Conservation (phyloP, 2,329 filamentous ascomycete species). For the Aspergillus fumigatus region DNA sequence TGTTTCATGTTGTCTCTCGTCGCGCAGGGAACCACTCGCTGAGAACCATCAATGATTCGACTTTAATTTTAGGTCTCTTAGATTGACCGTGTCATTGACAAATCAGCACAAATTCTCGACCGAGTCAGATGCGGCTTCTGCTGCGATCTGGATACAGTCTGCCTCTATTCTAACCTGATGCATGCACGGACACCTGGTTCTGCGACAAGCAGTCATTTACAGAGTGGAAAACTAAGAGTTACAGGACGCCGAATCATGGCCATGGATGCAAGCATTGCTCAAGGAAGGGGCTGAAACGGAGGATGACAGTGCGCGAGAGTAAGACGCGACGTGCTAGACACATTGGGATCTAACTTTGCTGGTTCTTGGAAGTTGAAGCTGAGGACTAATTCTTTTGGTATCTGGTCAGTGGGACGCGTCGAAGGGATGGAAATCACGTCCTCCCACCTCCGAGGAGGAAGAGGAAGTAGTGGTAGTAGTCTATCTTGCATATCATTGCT, state of each 20-base stretch:
- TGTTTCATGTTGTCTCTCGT: neutral
- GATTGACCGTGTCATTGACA: neutral
- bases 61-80: neutral
- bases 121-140: neutral
- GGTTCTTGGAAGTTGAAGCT: neutral
- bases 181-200: neutral
- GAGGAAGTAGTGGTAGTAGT: neutral
- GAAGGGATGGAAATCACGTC: slow-evolving; percentile 12
- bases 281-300: neutral
- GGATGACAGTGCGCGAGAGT: neutral
- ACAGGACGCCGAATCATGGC: neutral
- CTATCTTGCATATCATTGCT: neutral
- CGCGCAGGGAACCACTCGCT: neutral
- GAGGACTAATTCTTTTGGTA: neutral
- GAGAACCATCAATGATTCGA: neutral
- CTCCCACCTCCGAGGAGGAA: neutral
- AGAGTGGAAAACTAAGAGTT: too few relatives aligned
- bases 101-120: neutral
- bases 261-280: neutral
- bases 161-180: neutral
- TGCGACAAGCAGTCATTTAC: neutral
- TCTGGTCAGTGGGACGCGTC: slow-evolving; percentile 14
- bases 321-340: slow-evolving; percentile 9
- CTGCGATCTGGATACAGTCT: neutral
- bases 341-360: neutral